Base-by-base conservation (phyloP, 1,139 yeast genomes). In the Debaryomyces singareniensis region DNA sequence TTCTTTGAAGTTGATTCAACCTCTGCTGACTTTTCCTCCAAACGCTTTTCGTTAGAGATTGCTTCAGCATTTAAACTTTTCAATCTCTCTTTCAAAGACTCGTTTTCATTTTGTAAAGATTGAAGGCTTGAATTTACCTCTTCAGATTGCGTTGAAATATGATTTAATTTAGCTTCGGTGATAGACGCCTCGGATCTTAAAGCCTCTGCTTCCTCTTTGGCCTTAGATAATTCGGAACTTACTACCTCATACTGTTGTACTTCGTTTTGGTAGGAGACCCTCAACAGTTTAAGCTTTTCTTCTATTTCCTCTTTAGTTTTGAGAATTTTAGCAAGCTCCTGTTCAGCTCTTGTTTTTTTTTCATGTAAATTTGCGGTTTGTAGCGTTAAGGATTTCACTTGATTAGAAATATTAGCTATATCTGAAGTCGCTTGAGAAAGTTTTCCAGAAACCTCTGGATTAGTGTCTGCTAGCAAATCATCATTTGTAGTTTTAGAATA, bases 381-480 rank as follows among this genome's bases (percentile, higher is more conserved):
- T 13, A 71, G 59, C 2, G 87, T 71, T 40, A 87, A 66, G 1
- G 95, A 81, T 37, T 77, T 78, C 37, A 86, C 78, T 58, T 89
- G 96, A 46, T 81, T 85, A 1, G 94, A 82, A 29, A 83, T 68
- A 44, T 89, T 86, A 12, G 95, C 96, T 53, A 85, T 71, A 43
- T 86, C 96, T 3, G 91, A 75, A 11, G 93, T 78, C 3, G 94
- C 89, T 39, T 75, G 75, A 0, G 94, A 78, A 29, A 86, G 62
- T 47, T 81, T 78, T 15, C 78, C 76, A 1, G 86, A 72, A 4
- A 75, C 67, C 31, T 70, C 78, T 2, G 71, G 61, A 27, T 51
- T 60, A 2, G 68, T 47, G 37, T 75, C 82, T 1, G 80, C 78
- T 31, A 74, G 58, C 28, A 76, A 53, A 37, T 77, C 85, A 30